Conservation (phyloP, 345 rosid species). For the Melaleuca quinquenervia region DNA sequence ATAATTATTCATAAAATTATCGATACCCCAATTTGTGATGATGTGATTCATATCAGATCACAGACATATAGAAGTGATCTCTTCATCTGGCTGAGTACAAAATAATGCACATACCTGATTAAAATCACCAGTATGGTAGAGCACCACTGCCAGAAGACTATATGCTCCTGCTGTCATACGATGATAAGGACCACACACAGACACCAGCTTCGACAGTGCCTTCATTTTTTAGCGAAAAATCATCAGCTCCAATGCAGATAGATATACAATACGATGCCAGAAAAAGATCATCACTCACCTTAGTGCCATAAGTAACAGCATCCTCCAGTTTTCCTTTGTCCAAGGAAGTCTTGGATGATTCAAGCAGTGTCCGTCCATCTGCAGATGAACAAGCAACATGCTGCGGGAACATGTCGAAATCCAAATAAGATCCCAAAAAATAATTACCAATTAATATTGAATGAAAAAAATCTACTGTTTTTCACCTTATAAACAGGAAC, state of each 20-base stretch:
- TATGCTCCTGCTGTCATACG: constrained; percentile 98
- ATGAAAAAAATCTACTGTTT: neutral
- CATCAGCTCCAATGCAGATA: neutral
- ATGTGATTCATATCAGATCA: neutral
- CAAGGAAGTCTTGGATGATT: constrained; percentile 91
- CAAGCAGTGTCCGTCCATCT: constrained; percentile 87
- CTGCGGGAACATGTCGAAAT: constrained; percentile 27
- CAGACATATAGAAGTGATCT: neutral
- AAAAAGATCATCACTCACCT: constrained; percentile 30
- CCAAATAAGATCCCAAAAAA: neutral
- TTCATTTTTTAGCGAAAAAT: constrained; percentile 15
- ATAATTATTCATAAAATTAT: neutral
- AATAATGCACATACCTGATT: constrained; percentile 55
- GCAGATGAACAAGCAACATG: constrained; percentile 93
- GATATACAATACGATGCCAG: neutral
- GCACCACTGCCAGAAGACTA: constrained; percentile 94
- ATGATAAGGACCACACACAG: constrained; percentile 97
- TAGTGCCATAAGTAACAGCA: constrained; percentile 83
- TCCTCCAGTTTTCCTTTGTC: constrained; percentile 98
- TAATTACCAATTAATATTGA: neutral
- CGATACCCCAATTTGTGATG: neutral
- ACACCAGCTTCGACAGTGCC: constrained; percentile 88
- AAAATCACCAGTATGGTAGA: constrained; percentile 96
- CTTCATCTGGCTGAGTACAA: neutral
- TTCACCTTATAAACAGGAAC: constrained; percentile 89